phyloP scores from a whole-genome alignment of 78 protist genomes.

The Guillardia theta region DNA sequence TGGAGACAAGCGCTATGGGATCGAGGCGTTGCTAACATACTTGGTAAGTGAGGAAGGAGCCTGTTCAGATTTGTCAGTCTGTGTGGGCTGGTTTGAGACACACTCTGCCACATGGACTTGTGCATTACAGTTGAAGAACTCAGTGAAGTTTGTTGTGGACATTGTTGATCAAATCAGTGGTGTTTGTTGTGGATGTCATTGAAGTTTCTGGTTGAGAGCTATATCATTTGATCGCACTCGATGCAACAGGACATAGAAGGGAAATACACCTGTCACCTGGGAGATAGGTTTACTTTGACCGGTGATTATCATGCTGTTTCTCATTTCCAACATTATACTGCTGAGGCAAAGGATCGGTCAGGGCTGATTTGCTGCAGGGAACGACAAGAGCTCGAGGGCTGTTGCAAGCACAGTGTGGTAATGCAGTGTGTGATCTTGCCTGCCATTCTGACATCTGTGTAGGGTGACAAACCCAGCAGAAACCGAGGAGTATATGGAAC shows the following conservation, averaged over 20 bases:
- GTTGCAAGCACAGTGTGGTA: background rate
- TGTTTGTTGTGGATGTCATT: too few relatives aligned
- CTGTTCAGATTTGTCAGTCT: background rate
- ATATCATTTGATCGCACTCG: background rate
- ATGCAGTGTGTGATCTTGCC: too few relatives aligned
- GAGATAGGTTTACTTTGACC: background rate
- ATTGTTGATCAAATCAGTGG: too few relatives aligned
- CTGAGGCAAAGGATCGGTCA: background rate
- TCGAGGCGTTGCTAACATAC: background rate
- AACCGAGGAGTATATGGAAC: background rate
- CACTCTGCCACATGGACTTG: background rate
- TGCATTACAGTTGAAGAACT: too few relatives aligned
- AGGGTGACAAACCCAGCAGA: background rate
- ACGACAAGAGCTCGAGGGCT: background rate
- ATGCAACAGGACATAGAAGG: background rate
- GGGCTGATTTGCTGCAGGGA: background rate
- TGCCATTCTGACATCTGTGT: too few relatives aligned
- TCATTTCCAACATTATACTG: background rate
- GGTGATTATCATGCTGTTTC: too few relatives aligned
- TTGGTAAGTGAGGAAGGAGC: background rate
- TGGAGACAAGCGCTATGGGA: background rate
- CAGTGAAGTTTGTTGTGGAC: too few relatives aligned
- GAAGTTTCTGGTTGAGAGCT: too few relatives aligned
- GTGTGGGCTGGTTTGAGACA: background rate
- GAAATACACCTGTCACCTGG: background rate